phyloP scores from a whole-genome alignment of 2,329 filamentous ascomycete genomes.

The Myriosclerotinia scirpicola region DNA sequence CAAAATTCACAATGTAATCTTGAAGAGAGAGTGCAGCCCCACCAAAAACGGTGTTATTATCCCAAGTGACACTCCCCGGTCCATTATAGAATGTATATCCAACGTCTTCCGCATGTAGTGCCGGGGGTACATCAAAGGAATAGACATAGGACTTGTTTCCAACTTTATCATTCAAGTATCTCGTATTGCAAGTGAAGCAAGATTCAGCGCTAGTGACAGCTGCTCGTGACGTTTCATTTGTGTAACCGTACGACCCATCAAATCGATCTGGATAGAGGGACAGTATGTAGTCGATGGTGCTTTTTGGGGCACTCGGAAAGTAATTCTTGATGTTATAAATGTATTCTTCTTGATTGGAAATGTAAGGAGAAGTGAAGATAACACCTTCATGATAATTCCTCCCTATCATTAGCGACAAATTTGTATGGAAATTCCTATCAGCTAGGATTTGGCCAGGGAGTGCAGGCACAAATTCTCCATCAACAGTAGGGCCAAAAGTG shows the following conservation, averaged over 20 bases:
- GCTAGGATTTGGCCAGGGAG: conserved; percentile 48
- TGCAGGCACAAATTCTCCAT: conserved; percentile 49
- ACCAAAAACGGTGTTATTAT: background rate
- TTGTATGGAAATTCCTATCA: conserved; percentile 47
- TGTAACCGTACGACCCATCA: conserved; percentile 48
- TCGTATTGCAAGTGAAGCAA: conserved; percentile 52
- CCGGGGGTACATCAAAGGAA: conserved; percentile 53
- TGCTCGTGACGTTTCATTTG: conserved; percentile 45
- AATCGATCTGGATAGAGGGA: conserved; percentile 52
- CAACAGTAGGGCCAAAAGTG: conserved; percentile 44
- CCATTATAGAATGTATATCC: conserved; percentile 53
- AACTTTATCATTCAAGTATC: conserved; percentile 50
- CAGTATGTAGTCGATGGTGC: conserved; percentile 43
- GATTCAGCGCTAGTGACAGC: conserved; percentile 46
- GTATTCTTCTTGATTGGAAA: conserved; percentile 26
- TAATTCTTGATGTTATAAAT: background rate
- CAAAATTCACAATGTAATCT: conserved; percentile 43
- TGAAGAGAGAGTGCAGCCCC: conserved; percentile 42
- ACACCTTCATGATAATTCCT: conserved; percentile 46
- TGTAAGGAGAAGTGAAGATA: conserved; percentile 36
- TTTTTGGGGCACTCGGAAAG: conserved; percentile 1
- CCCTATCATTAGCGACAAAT: conserved; percentile 47
- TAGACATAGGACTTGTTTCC: conserved; percentile 51
- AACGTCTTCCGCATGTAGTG: conserved; percentile 54
- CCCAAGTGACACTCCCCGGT: conserved; percentile 36